Percentiles rank a stretch among this genome's conserved stretches.
Conservation (phyloP, 768 basidiomycete species). For the Mycena vulgaris region DNA sequence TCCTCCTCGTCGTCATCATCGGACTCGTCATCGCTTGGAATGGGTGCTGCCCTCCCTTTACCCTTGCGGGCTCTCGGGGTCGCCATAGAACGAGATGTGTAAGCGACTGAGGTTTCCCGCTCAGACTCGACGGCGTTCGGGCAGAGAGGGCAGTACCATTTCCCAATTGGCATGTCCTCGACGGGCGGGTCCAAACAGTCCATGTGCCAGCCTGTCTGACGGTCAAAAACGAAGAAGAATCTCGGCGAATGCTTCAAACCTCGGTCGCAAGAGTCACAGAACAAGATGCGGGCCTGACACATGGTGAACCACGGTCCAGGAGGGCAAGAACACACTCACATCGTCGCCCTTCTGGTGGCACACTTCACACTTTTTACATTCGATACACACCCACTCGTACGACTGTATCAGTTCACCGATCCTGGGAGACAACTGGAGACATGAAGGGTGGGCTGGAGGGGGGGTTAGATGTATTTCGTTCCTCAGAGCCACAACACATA, state of each 20-base stretch:
- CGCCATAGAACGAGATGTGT: slow-evolving; percentile 52
- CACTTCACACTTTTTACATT: slow-evolving; percentile 94
- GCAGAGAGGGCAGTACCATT: slow-evolving; percentile 84
- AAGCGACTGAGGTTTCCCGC: slow-evolving; percentile 59
- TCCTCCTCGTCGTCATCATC: slow-evolving; percentile 54
- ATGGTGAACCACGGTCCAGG: slow-evolving; percentile 39
- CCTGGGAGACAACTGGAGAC: slow-evolving; percentile 72
- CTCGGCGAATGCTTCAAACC: slow-evolving; percentile 59
- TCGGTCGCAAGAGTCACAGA: slow-evolving; percentile 96
- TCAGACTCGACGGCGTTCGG: slow-evolving; percentile 44
- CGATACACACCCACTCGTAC: slow-evolving; percentile 91
- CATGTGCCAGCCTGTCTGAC: slow-evolving; percentile 82
- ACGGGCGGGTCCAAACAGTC: slow-evolving; percentile 85
- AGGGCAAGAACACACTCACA: slow-evolving; percentile 65
- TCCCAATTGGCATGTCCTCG: slow-evolving; percentile 78
- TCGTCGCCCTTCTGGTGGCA: slow-evolving; percentile 91
- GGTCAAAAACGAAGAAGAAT: slow-evolving; percentile 28
- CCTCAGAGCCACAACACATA: slow-evolving; percentile 49
- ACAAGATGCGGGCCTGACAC: slow-evolving; percentile 80
- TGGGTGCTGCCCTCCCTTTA: slow-evolving; percentile 51
- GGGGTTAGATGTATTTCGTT: slow-evolving; percentile 22
- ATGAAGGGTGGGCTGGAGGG: slow-evolving; percentile 85
- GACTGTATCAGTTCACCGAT: slow-evolving; percentile 73
- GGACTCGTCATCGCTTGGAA: slow-evolving; percentile 46
- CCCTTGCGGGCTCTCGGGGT: slow-evolving; percentile 47